Percentiles rank a stretch among this genome's conserved stretches.
Conservation (phyloP, 2,329 filamentous ascomycete species). For the Zalaria sp. region DNA sequence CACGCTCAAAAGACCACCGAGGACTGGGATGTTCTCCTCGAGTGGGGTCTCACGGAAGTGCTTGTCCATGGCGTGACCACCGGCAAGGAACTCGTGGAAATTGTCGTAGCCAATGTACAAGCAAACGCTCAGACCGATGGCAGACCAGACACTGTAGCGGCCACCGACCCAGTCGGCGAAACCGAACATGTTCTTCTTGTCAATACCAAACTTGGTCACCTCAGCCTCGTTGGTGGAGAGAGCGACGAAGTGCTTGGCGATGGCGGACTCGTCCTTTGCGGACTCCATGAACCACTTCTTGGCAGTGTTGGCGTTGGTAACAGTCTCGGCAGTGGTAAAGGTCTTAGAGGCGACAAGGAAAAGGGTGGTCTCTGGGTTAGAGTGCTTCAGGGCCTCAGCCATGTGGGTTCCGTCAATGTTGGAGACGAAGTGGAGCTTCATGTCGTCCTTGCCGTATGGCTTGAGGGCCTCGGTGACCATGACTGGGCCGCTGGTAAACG, state of each 20-base stretch:
- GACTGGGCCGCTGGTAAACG: constrained; percentile 60
- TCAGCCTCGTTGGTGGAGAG: constrained; percentile 91
- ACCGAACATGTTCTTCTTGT: constrained; percentile 98
- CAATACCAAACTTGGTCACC: constrained; percentile 97
- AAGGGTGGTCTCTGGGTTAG: constrained; percentile 93
- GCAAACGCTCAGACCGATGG: constrained; percentile 87
- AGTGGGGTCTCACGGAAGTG: constrained; percentile 88
- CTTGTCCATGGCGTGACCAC: constrained; percentile 95
- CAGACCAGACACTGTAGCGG: constrained; percentile 97
- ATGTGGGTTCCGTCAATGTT: constrained; percentile 99
- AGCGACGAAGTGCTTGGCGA: constrained; percentile 97
- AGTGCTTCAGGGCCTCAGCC: constrained; percentile 75
- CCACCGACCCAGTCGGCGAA: constrained; percentile 98
- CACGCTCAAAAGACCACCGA: constrained; percentile 86
- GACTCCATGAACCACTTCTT: constrained; percentile 91
- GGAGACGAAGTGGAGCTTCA: constrained; percentile 94
- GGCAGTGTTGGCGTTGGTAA: constrained; percentile 91
- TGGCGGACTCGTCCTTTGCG: constrained; percentile 57
- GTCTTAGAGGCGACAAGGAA: constrained; percentile 99
- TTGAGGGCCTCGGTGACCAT: constrained; percentile 99
- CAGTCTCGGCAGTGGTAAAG: constrained; percentile 96
- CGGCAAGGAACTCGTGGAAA: constrained; percentile 90
- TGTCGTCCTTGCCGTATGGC: constrained; percentile 72
- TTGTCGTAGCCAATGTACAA: constrained; percentile 96
- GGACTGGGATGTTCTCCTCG: constrained; percentile 84